These are phyloP conservation scores for Acarospora socialis DNA, from an alignment of 2,329 filamentous ascomycete genomes.

Conservation along the genomic window DNA sequence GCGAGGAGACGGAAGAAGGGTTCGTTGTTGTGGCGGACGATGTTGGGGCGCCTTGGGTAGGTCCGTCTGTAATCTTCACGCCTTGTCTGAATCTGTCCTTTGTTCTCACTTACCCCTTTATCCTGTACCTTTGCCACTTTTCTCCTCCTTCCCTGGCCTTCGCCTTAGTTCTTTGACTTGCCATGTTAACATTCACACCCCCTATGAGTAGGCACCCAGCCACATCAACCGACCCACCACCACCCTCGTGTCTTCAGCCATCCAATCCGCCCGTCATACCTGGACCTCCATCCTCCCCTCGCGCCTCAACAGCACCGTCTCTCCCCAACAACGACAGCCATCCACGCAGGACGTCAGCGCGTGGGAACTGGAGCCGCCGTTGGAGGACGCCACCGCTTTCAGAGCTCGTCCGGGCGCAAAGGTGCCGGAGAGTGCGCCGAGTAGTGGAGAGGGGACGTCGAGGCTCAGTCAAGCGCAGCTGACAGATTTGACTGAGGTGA, in stretches of 20 bases:
- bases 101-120: neutral
- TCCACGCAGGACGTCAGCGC: too few species aligned
- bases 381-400: neutral
- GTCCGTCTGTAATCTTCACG: neutral
- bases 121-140: slow-evolving; percentile 1
- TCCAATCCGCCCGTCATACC: too few species aligned
- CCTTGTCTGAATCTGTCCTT: neutral
- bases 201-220: too few species aligned
- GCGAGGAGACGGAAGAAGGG: neutral
- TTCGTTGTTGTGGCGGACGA: neutral
- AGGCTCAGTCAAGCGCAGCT: neutral
- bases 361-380: slow-evolving; percentile 1
- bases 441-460: neutral
- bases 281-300: too few species aligned
- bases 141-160: slow-evolving; percentile 6
- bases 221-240: too few species aligned
- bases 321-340: too few species aligned
- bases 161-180: too few species aligned
- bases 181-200: too few species aligned
- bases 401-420: neutral
- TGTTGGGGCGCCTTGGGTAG: neutral
- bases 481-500: neutral
- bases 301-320: too few species aligned
- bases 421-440: neutral
- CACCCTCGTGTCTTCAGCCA: too few species aligned